Base-by-base conservation (phyloP, 257 asterid species). In the Anisodus acutangulus region DNA sequence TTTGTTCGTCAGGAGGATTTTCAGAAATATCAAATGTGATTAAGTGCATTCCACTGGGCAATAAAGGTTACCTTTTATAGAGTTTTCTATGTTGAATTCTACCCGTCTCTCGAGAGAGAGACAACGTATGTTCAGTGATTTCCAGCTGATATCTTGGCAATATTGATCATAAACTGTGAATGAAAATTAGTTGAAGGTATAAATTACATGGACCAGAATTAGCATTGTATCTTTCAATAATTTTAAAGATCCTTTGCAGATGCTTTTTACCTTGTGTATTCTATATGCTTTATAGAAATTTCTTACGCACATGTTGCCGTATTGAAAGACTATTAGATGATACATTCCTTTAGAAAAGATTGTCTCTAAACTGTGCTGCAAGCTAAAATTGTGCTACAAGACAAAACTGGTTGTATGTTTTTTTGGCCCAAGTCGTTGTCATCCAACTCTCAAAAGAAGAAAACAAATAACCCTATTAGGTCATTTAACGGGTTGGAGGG, bases 1-100 rank as follows among this genome's bases (percentile, higher is more conserved):
- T 70, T 76, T 90, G 85, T 90, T 90, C 64, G 87, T 90, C 64
- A 72, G 91, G 86, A 86, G 91, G 88, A 90, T 90, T 79, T 90
- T 89, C 82, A 83, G 88, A 71, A 90, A 90, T 63, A 89, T 90
- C 88, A 90, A 90, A 82, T 89, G 93, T 83, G 93, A 90, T 82
- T 90, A 71, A 85, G 4, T 26, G 81, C 63, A 26, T 51, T 17
- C 6, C 60, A 51, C 39, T 76, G 63, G 43, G 26, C 63, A 0
- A 76, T 43, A 22, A 41, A 72, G 80, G 58, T 72, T 10, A 47
- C 59, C 19, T 6, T 72, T 72, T 11, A 71, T 1, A 45, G 59
- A 47, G 58, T n/a, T 62, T 22, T 7, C 68, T 13, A 22, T 19
- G 39, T 62, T 62, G 68, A 60, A 35, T 70, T 39, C 43, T 39